Conservation (phyloP, 2,329 filamentous ascomycete species). For the Stachybotrys elegans region DNA sequence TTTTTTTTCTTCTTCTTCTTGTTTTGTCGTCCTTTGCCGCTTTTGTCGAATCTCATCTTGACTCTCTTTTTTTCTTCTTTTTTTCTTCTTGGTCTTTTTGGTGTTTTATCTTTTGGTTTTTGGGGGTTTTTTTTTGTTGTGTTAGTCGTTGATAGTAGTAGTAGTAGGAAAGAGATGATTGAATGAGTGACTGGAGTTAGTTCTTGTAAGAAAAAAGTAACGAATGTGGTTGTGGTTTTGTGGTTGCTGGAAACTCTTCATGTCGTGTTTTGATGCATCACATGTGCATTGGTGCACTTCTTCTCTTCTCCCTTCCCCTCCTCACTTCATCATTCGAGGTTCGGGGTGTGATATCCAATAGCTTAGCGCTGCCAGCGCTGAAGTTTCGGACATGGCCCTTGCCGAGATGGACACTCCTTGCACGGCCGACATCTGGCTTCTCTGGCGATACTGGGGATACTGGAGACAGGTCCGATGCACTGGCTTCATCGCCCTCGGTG, state of each 20-base stretch:
- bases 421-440: constrained; percentile 49
- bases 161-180: neutral
- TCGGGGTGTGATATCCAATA: constrained; percentile 61
- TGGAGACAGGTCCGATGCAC: constrained; percentile 21
- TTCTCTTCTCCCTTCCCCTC: constrained; percentile 22
- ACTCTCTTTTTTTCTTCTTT: constrained; percentile 6
- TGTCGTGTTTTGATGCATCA: constrained; percentile 12
- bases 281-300: constrained; percentile 13
- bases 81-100: constrained; percentile 4
- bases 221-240: neutral
- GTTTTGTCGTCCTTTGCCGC: too few species aligned
- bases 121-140: neutral
- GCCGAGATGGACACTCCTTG: constrained; percentile 65
- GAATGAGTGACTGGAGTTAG: constrained; percentile 10
- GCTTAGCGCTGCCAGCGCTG: constrained; percentile 71
- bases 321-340: constrained; percentile 46
- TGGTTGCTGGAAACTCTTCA: constrained; percentile 16
- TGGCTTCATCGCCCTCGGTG: constrained; percentile 26
- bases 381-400: constrained; percentile 64
- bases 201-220: constrained; percentile 4
- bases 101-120: constrained; percentile 4
- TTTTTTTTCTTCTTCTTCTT: constrained; percentile 6
- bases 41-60: too few species aligned
- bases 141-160: neutral
- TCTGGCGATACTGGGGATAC: too few species aligned